These are phyloP conservation scores for Beauveria pseudobassiana DNA, from an alignment of 2,329 filamentous ascomycete genomes.

Conservation along the genomic window DNA sequence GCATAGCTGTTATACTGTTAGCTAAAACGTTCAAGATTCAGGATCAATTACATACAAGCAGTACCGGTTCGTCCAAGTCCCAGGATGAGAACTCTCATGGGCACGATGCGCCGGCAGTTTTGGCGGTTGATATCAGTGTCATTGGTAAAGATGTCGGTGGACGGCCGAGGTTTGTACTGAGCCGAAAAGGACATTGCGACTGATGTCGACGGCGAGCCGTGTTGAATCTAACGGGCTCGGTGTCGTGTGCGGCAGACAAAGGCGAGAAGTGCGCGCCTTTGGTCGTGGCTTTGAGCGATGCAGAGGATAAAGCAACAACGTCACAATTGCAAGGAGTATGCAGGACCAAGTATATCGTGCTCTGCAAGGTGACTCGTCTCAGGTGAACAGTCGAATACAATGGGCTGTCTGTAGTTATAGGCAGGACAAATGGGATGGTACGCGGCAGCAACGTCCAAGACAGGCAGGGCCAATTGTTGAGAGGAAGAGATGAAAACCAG, in stretches of 20 bases:
- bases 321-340: neutral
- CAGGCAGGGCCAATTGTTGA: neutral
- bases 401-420: neutral
- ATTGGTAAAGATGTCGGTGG: constrained; percentile 54
- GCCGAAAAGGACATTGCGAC: constrained; percentile 22
- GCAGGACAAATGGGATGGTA: neutral
- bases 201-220: neutral
- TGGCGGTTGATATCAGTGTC: constrained; percentile 63
- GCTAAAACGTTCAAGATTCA: neutral
- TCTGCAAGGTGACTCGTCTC: neutral
- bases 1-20: constrained; percentile 40
- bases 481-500: neutral
- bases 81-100: constrained; percentile 65
- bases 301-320: neutral
- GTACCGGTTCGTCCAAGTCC: constrained; percentile 65
- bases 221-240: neutral
- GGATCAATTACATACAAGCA: constrained; percentile 44
- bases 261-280: neutral
- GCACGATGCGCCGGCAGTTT: constrained; percentile 57
- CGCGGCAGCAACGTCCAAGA: neutral
- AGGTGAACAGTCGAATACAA: neutral
- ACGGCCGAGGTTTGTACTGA: constrained; percentile 29
- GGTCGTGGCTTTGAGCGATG: neutral
- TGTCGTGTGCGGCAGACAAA: neutral
- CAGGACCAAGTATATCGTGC: neutral